Conservation (phyloP, 768 basidiomycete species). For the Rickenella mellea region DNA sequence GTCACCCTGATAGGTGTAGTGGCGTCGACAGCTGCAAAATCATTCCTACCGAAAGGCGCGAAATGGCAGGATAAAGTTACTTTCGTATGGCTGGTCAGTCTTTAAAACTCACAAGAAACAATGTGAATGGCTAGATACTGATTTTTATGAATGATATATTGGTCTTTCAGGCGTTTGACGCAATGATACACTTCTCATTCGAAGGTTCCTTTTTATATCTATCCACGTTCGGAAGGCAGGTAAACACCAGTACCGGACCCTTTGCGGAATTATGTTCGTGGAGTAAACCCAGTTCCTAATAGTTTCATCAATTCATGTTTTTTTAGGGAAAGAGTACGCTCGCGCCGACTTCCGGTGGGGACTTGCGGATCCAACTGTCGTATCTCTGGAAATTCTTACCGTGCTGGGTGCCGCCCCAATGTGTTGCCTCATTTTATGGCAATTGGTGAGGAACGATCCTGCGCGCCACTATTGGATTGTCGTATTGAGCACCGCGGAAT, state of each 20-base stretch:
- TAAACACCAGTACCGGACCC: constrained; percentile 56
- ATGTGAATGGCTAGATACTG: not conserved
- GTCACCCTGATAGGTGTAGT: constrained; percentile 41
- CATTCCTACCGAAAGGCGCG: constrained; percentile 54
- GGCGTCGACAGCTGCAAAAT: constrained; percentile 43
- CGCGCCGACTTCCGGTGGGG: constrained; percentile 81
- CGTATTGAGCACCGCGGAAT: constrained; percentile 63
- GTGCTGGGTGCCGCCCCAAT: constrained; percentile 67
- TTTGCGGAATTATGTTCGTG: constrained; percentile 70
- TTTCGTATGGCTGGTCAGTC: constrained; percentile 70
- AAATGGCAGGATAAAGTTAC: constrained; percentile 56
- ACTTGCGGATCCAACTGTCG: constrained; percentile 63
- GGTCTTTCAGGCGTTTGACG: constrained; percentile 58
- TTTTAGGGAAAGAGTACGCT: constrained; percentile 66
- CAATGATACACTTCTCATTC: constrained; percentile 66
- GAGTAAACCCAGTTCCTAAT: not conserved
- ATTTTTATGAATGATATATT: not conserved
- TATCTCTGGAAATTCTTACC: constrained; percentile 77
- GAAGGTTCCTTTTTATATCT: constrained; percentile 78
- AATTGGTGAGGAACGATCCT: constrained; percentile 54
- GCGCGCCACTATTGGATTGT: constrained; percentile 68
- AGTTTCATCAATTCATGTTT: not conserved
- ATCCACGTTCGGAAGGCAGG: constrained; percentile 64
- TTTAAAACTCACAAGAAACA: not conserved
- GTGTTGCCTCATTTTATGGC: constrained; percentile 61